Conservation (phyloP, 768 basidiomycete species). For the Termitomyces sp. region DNA sequence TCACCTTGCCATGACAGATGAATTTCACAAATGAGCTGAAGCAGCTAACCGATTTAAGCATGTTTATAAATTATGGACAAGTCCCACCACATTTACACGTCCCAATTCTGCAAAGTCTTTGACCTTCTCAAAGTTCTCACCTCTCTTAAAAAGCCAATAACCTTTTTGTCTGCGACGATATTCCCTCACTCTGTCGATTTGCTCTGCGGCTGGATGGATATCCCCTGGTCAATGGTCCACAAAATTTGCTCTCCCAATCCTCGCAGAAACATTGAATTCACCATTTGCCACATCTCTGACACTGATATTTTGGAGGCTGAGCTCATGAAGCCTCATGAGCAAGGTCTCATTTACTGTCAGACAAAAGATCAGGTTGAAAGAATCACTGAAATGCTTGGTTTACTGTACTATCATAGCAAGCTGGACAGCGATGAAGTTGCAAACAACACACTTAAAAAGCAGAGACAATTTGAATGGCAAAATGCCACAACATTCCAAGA, state of each 20-base stretch:
- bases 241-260: background rate
- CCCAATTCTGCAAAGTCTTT: background rate
- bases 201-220: constrained; percentile 1
- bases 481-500: background rate
- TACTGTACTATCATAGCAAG: background rate
- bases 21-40: background rate
- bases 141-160: background rate
- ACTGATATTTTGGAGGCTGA: background rate
- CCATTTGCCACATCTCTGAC: background rate
- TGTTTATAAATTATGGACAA: background rate
- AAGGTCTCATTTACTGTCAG: constrained; percentile 2
- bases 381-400: background rate
- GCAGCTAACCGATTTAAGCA: background rate
- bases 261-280: background rate
- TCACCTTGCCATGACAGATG: background rate
- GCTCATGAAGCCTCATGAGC: background rate
- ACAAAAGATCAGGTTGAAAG: background rate
- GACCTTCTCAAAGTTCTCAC: background rate
- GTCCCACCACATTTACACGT: background rate
- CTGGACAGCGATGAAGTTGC: background rate
- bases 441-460: background rate
- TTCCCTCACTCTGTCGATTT: constrained; percentile 1
- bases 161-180: constrained; percentile 4
- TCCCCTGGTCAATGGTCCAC: background rate
- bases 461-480: background rate